phyloP scores from a whole-genome alignment of 495 filamentous ascomycete species.

The Rhizodiscina lignyota region DNA sequence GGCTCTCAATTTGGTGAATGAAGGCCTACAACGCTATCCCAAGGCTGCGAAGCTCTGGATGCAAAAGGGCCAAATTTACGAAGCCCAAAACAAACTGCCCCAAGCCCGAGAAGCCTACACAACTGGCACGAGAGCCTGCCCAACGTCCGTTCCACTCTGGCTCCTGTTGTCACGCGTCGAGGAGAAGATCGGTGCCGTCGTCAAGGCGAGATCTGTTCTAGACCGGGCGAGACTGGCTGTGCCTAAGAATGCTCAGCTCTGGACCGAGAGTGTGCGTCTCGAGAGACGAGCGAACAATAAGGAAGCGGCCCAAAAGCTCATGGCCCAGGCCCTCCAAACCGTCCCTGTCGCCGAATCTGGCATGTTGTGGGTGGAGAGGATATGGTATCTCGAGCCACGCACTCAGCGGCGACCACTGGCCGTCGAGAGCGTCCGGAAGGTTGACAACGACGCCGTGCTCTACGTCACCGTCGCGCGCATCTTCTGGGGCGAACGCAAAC shows the following conservation, averaged over 20 bases:
- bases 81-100: conserved; percentile 52
- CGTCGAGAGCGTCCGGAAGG: conserved; percentile 89
- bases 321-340: conserved; percentile 85
- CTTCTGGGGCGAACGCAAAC: conserved; percentile 61
- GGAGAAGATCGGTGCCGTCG: conserved; percentile 65
- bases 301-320: conserved; percentile 67
- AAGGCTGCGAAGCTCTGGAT: conserved; percentile 83
- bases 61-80: conserved; percentile 98
- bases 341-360: conserved; percentile 67
- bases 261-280: conserved; percentile 81
- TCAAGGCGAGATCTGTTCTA: conserved; percentile 83
- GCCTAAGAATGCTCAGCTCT: conserved; percentile 70
- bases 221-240: conserved; percentile 76
- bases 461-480: conserved; percentile 64
- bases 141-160: conserved; percentile 74
- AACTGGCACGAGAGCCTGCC: conserved; percentile 72
- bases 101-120: conserved; percentile 85
- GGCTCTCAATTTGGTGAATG: conserved; percentile 70
- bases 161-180: conserved; percentile 75
- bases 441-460: conserved; percentile 75
- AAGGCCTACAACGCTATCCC: conserved; percentile 80
- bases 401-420: conserved; percentile 81
- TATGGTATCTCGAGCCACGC: conserved; percentile 81
- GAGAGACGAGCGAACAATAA: conserved; percentile 80
- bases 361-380: conserved; percentile 80